Base-by-base conservation (phyloP, 768 basidiomycete species). In the Boletus rufocinnamomeus region DNA sequence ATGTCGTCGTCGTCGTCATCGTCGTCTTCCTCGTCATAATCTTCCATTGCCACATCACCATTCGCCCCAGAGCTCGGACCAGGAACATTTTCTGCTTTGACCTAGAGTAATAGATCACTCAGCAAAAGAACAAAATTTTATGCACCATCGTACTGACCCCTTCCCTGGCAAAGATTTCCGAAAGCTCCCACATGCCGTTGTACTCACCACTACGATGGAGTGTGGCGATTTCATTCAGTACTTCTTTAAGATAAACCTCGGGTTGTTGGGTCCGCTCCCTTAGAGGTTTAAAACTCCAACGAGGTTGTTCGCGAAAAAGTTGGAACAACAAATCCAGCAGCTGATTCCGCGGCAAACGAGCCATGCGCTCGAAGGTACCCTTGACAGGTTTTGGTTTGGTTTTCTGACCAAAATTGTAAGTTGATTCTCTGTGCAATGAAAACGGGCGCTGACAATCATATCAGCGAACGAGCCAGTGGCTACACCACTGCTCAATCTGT, bases 271-370 rank as follows among this genome's bases (percentile, higher is more conserved):
- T 91, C 61, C 82, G 84, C 66, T 92, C 88, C 44, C 91, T 84
- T 54, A 94, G 76, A 2, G 82, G 76, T 62, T 87, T 87, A 70
- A 94, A 86, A 57, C 84, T 79, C 94, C 94, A 98, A 51, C 85
- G 86, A n/a, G 87, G 82, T 45, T 82, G 82, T 59, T 93, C 86
- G 58, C 84, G 82, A 79, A 95, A 98, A 7, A 87, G 78, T 2
- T 75, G 64, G 74, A 95, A 95, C 43, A 97, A 80, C 54, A 88
- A 76, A 71, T 97, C 93, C 72, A 93, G 80, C 9, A 97, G 82
- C 68, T 95, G 89, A 75, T 93, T 89, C 54, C 88, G 82, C 7
- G 93, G 92, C 75, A 97, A 87, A 70, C 95, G 91, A n/a, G 90
- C 88, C 84, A 91, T 89, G 64, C 91, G 89, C 73, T 95, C 92